These are phyloP conservation scores for Galerina marginata DNA, from an alignment of 768 basidiomycete genomes.

Conservation along the genomic window DNA sequence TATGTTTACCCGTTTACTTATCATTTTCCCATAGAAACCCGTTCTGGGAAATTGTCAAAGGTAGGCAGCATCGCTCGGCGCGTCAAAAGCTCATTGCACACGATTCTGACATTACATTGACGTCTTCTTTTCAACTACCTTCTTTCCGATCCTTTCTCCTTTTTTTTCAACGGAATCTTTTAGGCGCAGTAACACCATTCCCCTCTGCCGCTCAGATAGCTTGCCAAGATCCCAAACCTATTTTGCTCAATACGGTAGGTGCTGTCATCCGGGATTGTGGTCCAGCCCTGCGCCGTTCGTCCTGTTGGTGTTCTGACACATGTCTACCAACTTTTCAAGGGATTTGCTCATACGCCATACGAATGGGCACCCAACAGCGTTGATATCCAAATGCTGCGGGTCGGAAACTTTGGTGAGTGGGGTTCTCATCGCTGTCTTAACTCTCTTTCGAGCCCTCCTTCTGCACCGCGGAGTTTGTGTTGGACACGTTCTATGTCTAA, in stretches of 20 bases:
- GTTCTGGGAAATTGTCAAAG: slow-evolving; percentile 83
- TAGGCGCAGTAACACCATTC: slow-evolving; percentile 67
- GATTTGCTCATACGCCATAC: slow-evolving; percentile 70
- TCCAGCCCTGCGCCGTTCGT: slow-evolving; percentile 17
- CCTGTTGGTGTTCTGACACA: slow-evolving; percentile 10
- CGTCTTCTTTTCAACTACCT: slow-evolving; percentile 2
- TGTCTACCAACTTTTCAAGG: slow-evolving; percentile 42
- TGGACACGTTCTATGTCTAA: neutral
- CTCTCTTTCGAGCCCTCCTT: neutral
- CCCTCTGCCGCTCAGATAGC: slow-evolving; percentile 65
- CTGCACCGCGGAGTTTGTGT: slow-evolving; percentile 8
- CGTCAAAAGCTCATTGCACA: neutral
- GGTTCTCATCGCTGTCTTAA: slow-evolving; percentile 7
- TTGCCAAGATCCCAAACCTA: slow-evolving; percentile 81
- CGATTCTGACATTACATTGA: slow-evolving; percentile 14
- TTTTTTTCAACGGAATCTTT: neutral
- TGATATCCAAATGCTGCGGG: slow-evolving; percentile 77
- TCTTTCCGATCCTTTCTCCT: slow-evolving; percentile 1
- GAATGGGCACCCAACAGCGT: slow-evolving; percentile 78
- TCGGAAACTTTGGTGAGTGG: slow-evolving; percentile 66
- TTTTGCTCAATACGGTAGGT: slow-evolving; percentile 73
- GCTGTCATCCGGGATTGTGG: slow-evolving; percentile 5
- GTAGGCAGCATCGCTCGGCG: slow-evolving; percentile 30
- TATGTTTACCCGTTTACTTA: neutral
- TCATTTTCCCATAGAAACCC: slow-evolving; percentile 56